Base-by-base conservation (phyloP, 768 basidiomycete species). In the Naganishia onofrii region DNA sequence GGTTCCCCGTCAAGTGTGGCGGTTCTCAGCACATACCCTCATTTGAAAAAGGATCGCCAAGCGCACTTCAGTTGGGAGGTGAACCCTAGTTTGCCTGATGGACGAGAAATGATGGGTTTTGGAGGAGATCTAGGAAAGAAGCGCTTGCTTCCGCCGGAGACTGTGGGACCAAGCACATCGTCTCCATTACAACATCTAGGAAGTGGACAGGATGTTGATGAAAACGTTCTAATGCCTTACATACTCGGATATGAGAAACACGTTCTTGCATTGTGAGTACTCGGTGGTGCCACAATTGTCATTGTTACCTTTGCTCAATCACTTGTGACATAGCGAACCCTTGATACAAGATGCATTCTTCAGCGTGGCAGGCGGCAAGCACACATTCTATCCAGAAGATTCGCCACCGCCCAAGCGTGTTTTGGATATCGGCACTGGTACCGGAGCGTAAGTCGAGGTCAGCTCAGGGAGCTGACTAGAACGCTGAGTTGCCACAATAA, bases 391-490 rank as follows among this genome's bases (percentile, higher is more conserved):
- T 26, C 71, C 55, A 4, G 38, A 68, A 21, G 67, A 68, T 19
- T n/a, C 26, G 51, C 28, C 67, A 10, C 51, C 58, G 32, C 77
- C 79, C 9, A 73, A 67, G 29, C 67, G 72, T 3, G 75, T 78
- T 2, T 70, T 80, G 4, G 79, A 80, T 69, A 74, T 80, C 46
- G 79, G 79, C 0, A 80, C 79, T 0, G 79, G 79, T 21, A 63
- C 68, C 9, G 79, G 79, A 8, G 58, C 72, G 48, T 73, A 48
- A 71, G 72, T 64, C 1, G 26, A 23, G 29, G 17, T 19, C 21
- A 29, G 21, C 28, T 23, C 46, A 42, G 36, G 21, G 19, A 32
- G 15, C 60, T n/a, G 3, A 7, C 28, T 26, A 8, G n/a, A 28
- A 9, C 15, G 32, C 31, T 56, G 36, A 32, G 23, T 23, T 52